These are phyloP conservation scores for Bruguiera hainesii DNA, from an alignment of 441 rosid genomes.

Conservation along the genomic window DNA sequence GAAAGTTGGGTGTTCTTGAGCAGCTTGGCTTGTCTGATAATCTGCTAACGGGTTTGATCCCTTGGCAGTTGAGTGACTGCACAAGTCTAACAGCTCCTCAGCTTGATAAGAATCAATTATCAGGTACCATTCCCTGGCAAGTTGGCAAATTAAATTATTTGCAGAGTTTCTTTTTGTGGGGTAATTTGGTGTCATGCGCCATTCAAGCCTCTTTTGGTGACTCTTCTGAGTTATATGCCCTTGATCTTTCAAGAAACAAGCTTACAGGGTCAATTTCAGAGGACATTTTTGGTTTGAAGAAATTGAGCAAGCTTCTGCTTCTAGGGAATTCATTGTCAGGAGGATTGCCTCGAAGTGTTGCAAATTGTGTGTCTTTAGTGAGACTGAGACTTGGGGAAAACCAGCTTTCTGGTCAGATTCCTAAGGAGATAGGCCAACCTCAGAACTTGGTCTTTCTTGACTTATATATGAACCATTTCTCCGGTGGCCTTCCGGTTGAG, in stretches of 20 bases:
- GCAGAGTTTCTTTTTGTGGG: conserved; percentile 92
- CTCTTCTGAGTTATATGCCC: conserved; percentile 67
- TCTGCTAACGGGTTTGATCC: conserved; percentile 57
- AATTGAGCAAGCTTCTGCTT: conserved; percentile 87
- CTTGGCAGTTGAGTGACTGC: conserved; percentile 81
- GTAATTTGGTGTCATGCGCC: conserved; percentile 72
- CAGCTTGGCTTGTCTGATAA: conserved; percentile 96
- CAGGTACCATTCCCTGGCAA: conserved; percentile 73
- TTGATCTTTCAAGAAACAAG: conserved; percentile 88
- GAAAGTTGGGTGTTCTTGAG: conserved; percentile 68
- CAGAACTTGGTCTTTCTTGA: conserved; percentile 94
- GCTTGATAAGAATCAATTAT: conserved; percentile 81
- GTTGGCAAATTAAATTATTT: conserved; percentile 67
- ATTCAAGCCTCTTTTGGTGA: conserved; percentile 79
- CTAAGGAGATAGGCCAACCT: conserved; percentile 72
- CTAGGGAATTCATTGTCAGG: conserved; percentile 83
- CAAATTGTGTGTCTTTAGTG: conserved; percentile 72
- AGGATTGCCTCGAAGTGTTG: conserved; percentile 52
- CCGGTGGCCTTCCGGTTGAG: conserved; percentile 76
- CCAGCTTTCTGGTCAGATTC: conserved; percentile 81
- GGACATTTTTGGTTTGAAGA: conserved; percentile 70
- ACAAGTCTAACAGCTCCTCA: conserved; percentile 78
- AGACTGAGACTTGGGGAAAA: conserved; percentile 91
- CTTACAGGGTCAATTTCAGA: conserved; percentile 79
- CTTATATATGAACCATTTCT: conserved; percentile 81